Conservation (phyloP, 192 early-diverging fungal genomes). For the Rhizophagus sp. region DNA sequence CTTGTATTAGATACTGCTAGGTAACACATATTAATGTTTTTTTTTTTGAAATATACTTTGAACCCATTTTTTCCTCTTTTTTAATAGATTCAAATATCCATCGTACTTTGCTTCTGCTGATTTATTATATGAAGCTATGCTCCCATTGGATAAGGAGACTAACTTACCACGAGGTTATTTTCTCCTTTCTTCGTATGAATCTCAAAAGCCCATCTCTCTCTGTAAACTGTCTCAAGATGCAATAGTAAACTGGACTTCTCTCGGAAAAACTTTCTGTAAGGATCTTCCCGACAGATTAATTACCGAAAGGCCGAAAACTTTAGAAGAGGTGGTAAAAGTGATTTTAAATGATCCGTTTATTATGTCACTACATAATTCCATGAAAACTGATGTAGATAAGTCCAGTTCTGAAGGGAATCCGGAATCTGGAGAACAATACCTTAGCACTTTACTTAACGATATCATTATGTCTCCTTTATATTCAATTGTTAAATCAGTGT, state of each 20-base stretch:
- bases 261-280: conserved; percentile 58
- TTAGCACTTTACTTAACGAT: conserved; percentile 43
- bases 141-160: conserved; percentile 81
- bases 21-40: conserved; percentile 12
- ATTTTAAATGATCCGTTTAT: conserved; percentile 43
- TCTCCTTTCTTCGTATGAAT: conserved; percentile 59
- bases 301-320: conserved; percentile 52
- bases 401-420: conserved; percentile 41
- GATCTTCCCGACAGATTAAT: conserved; percentile 53
- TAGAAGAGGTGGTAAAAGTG: conserved; percentile 45
- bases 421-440: conserved; percentile 37
- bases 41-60: conserved; percentile 9
- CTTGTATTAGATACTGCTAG: conserved; percentile 85
- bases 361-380: conserved; percentile 3
- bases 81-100: conserved; percentile 82
- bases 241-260: conserved; percentile 48
- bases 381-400: conserved; percentile 31
- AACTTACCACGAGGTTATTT: conserved; percentile 85
- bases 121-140: conserved; percentile 77
- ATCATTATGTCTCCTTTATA: conserved; percentile 45
- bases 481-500: conserved; percentile 41
- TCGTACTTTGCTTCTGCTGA: conserved; percentile 79
- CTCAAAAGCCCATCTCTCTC: conserved; percentile 12
- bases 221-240: conserved; percentile 10
- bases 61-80: background rate